A percentile compares a stretch with the other conserved stretches of the same genome.
Conservation (phyloP, 305 asterid genomes). For the Fraxinus sp. region DNA sequence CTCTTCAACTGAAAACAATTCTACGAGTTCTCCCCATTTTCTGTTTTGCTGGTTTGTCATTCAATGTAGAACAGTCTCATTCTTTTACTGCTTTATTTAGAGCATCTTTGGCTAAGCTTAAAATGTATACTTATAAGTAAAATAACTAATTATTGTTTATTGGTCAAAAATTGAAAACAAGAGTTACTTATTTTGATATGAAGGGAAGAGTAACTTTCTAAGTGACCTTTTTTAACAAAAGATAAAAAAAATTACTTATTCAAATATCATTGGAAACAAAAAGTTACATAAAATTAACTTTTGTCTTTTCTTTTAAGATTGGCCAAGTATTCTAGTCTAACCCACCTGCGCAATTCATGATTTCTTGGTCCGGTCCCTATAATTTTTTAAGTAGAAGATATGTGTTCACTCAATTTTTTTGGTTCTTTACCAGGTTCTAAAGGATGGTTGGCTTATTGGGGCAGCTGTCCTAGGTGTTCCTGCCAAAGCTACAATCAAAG, state of each 20-base stretch:
- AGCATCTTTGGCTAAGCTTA: not conserved
- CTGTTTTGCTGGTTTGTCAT: not conserved
- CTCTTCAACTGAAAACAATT: not conserved
- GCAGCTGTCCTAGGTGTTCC: constrained; percentile 99
- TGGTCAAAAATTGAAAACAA: not conserved
- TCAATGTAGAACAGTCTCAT: not conserved
- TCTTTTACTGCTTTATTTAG: not conserved
- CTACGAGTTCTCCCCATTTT: not conserved
- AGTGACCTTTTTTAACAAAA: not conserved
- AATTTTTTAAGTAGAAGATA: not conserved
- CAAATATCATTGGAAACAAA: not conserved
- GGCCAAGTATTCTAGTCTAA: not conserved
- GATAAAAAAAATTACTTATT: not conserved
- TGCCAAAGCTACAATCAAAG: constrained; percentile 93
- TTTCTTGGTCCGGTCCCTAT: not conserved
- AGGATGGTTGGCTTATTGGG: constrained; percentile 75
- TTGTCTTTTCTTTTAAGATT: not conserved
- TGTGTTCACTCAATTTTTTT: constrained; percentile 11
- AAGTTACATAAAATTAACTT: not conserved
- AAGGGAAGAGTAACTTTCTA: not conserved
- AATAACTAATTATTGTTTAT: not conserved
- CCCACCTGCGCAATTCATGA: not conserved
- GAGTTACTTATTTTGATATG: not conserved
- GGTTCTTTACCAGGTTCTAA: constrained; percentile 58
- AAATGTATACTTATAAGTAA: not conserved